Percentiles rank a stretch among this genome's conserved stretches.
Conservation (phyloP, 495 filamentous ascomycete genomes). For the Aspergillus cristatus region DNA sequence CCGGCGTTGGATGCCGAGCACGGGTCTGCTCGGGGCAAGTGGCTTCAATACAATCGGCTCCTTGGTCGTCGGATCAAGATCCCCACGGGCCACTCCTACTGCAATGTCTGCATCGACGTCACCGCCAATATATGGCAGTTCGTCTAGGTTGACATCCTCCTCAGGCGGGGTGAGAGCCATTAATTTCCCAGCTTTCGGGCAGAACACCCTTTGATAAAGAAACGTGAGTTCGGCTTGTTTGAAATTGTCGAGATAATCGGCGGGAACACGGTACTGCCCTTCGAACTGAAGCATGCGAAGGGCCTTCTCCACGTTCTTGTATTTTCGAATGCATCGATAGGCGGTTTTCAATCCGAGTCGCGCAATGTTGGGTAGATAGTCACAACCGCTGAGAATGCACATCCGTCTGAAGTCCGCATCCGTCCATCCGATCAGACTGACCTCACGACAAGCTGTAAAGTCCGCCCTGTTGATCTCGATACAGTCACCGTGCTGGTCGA, state of each 20-base stretch:
- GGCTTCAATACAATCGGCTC: constrained; percentile 45
- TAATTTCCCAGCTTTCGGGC: constrained; percentile 57
- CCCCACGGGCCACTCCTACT: constrained; percentile 66
- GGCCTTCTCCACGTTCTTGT: constrained; percentile 78
- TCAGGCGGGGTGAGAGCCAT: constrained; percentile 63
- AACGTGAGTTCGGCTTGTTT: constrained; percentile 85
- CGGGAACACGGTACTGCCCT: constrained; percentile 68
- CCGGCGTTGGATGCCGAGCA: constrained; percentile 25
- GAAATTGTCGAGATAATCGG: constrained; percentile 69
- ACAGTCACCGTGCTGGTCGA: constrained; percentile 88
- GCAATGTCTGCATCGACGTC: constrained; percentile 62
- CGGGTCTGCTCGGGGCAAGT: constrained; percentile 12
- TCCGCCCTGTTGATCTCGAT: constrained; percentile 82
- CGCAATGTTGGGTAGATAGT: constrained; percentile 78
- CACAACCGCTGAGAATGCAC: constrained; percentile 97
- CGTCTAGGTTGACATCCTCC: constrained; percentile 46
- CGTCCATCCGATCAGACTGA: constrained; percentile 85
- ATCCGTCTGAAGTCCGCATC: constrained; percentile 86
- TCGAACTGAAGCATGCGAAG: constrained; percentile 78
- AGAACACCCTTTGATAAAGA: constrained; percentile 88
- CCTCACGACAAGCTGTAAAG: constrained; percentile 79
- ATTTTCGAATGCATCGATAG: constrained; percentile 77
- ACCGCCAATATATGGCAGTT: constrained; percentile 71
- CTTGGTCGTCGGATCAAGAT: constrained; percentile 87
- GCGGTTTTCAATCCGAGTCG: constrained; percentile 91